Evolutionary conservation across 768 basidiomycete genomes (phyloP).

Genomic region (Suillus americanus): DNA sequence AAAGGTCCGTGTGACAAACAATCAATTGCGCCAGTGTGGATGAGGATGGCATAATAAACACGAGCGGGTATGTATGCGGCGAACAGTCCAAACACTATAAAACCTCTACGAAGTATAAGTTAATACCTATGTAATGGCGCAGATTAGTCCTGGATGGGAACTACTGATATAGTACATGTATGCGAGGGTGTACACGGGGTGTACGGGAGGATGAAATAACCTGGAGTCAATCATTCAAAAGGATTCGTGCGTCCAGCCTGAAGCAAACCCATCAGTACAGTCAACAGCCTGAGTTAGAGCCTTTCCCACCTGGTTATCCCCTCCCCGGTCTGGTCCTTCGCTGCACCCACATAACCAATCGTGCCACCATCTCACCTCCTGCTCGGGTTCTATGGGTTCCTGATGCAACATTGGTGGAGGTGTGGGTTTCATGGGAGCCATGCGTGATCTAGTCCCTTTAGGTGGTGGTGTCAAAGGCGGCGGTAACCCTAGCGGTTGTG

Average conservation of each 20-base stretch:
- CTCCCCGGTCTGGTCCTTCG: conserved; percentile 72
- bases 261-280: conserved; percentile 5
- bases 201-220: conserved; percentile 1
- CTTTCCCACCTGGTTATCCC: conserved; percentile 62
- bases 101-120: conserved; percentile 3
- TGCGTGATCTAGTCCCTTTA: conserved; percentile 36
- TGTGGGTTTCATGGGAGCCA: conserved; percentile 36
- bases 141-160: not conserved
- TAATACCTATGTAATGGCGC: conserved; percentile 8
- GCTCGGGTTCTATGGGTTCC: conserved; percentile 25
- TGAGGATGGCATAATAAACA: conserved; percentile 17
- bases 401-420: conserved; percentile 30
- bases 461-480: conserved; percentile 58
- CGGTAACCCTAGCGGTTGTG: conserved; percentile 62
- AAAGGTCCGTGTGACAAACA: conserved; percentile 13
- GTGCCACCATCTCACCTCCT: conserved; percentile 72
- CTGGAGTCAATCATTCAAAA: conserved; percentile 34
- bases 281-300: not conserved
- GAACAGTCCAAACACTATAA: conserved; percentile 10
- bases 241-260: conserved; percentile 78
- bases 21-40: not conserved
- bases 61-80: conserved; percentile 11
- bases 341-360: conserved; percentile 83
- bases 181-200: not conserved
- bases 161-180: conserved; percentile 1